Base-by-base conservation (phyloP, 805 yeast species). In the Kazachstania africana region DNA sequence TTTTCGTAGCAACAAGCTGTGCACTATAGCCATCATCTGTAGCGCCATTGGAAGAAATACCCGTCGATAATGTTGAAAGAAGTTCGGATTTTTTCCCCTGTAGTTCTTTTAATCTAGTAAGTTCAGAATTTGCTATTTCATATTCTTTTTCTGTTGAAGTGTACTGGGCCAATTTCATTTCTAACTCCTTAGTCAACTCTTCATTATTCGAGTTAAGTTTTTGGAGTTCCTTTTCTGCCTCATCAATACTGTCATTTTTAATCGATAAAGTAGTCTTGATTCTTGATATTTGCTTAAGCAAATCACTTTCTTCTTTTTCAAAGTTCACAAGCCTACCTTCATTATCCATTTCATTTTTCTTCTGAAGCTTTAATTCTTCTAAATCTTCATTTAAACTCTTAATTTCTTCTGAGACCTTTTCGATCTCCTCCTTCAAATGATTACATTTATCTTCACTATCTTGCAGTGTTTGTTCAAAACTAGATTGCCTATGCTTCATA, bases 31-130 rank as follows among this genome's bases (percentile, higher is more conserved):
- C 95, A 21, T 80, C 76, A 44, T 76, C 78, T 0, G 76, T 61
- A 22, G 62, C 65, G 33, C 93, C 95, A 36, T 72, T 75, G 0
- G 93, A 72, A 0, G 95, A 80, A n/a, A 87, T 75, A 45, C 96
- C 95, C 0, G 95, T 83, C 0, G 85, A 75, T 25, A 87, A 62
- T 0, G 93, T 77, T 0, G 91, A 79, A 8, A 83, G 57, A 8
- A 87, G 63, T 38, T 87, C 95, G 44, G 82, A 88, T 43, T 80
- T 82, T 36, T 63, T 66, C 21, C 63, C 60, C 28, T 68, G 63
- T 10, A 64, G 63, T 4, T 58, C 61, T 37, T 72, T 75, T 33
- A 73, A 40, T 1, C 50, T 47, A 2, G 55, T 59, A 15, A 79
- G 57, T n/a, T 57, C 47, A 1, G 45, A 49, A 29, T 71, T 73